Base-by-base conservation (phyloP, 2,329 filamentous ascomycete species). In the Curvularia hawaiiensis region DNA sequence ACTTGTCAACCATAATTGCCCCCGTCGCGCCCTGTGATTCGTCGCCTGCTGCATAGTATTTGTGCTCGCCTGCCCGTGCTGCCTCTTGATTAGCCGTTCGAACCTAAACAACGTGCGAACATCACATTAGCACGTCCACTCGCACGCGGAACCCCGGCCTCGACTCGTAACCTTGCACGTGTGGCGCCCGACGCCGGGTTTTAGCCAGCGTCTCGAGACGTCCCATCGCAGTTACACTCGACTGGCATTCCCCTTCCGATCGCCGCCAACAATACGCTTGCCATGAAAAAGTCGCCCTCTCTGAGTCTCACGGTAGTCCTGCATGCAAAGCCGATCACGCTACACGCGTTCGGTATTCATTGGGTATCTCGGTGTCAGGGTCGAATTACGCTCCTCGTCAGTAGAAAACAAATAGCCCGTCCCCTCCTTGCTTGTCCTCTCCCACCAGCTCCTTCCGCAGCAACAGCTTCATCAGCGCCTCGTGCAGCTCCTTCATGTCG, bases 401-500 rank as follows among this genome's bases (percentile, higher is more conserved):
- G 56, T 72, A 75, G 56, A 75, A 75, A 28, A 75, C 56, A 51
- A 75, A 73, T 41, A 74, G 50, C 22, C 63, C 64, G 20, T 69
- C 63, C 9, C 67, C 70, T 14, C 58, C 67, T 24, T 71, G 60
- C 50, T 69, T 68, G 38, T 62, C 66, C 20, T 69, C 69, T 2
- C 67, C 69, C n/a, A 72, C 89, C 65, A 97, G 84, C 68, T 91
- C 88, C 16, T 85, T 79, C 54, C 87, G 83, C 33, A 88, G 84
- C 50, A 99, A 79, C 72, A 96, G 86, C 60, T 86, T 84, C 45
- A 91, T 85, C 47, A 98, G 83, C 7, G 92, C 91, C 69, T 92
- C 83, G 79, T 93, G 89, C 0, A 91, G 91, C 60, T 99, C 95
- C 76, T 90, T 92, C 91, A 98, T 97, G 72, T 98, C 95, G 75